phyloP scores from a whole-genome alignment of 2,329 filamentous ascomycete species.

The Scytalidium sp. region DNA sequence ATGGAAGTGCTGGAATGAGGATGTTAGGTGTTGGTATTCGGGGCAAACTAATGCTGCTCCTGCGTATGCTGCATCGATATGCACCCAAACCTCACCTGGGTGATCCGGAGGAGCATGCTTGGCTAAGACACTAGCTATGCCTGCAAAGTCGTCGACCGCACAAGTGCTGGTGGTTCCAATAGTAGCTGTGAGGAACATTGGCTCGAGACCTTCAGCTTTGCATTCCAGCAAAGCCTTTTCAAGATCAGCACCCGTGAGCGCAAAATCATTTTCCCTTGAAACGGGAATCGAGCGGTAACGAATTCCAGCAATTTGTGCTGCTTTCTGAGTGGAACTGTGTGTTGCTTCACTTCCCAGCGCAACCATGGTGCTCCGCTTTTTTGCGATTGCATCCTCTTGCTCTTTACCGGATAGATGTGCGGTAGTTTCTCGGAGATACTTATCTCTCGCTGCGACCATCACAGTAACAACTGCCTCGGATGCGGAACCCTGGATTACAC shows the following conservation, averaged over 20 bases:
- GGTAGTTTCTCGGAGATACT: slow-evolving; percentile 63
- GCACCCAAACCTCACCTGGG: slow-evolving; percentile 72
- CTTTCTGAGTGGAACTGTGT: slow-evolving; percentile 85
- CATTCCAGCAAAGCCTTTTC: slow-evolving; percentile 61
- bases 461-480: slow-evolving; percentile 84
- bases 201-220: slow-evolving; percentile 67
- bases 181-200: slow-evolving; percentile 82
- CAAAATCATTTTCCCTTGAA: slow-evolving; percentile 59
- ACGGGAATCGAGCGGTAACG: slow-evolving; percentile 70
- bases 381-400: slow-evolving; percentile 66
- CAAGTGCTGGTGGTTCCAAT: slow-evolving; percentile 88
- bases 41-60: slow-evolving; percentile 80
- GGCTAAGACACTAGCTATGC: slow-evolving; percentile 28
- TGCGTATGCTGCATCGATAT: slow-evolving; percentile 91
- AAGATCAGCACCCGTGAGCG: slow-evolving; percentile 65
- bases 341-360: slow-evolving; percentile 76
- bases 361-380: slow-evolving; percentile 69
- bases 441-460: slow-evolving; percentile 83
- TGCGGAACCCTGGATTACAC: slow-evolving; percentile 91
- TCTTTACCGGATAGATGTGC: slow-evolving; percentile 49
- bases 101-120: slow-evolving; percentile 34
- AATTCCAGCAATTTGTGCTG: slow-evolving; percentile 81
- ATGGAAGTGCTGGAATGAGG: slow-evolving; percentile 66
- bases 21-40: slow-evolving; percentile 70
- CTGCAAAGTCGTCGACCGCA: slow-evolving; percentile 74